phyloP scores from a whole-genome alignment of 2,329 filamentous ascomycete genomes.

The Exophiala xenobiotica region DNA sequence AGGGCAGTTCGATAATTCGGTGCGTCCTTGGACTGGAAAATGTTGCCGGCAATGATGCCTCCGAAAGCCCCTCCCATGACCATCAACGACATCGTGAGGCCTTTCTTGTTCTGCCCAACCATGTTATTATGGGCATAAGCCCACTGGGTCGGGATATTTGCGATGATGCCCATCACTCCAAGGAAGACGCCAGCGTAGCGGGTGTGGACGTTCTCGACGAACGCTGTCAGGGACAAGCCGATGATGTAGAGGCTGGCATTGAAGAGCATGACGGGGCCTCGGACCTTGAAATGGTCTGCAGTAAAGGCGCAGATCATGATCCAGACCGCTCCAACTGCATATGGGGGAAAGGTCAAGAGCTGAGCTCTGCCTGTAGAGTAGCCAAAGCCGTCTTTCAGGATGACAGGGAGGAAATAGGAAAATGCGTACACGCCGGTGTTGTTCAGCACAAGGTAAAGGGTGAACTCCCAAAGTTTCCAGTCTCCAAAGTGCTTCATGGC shows the following conservation, averaged over 20 bases:
- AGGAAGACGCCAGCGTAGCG: constrained; percentile 27
- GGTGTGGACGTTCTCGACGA: constrained; percentile 9
- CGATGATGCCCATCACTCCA: constrained; percentile 31
- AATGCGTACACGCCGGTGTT: constrained; percentile 33
- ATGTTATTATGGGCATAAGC: constrained; percentile 85
- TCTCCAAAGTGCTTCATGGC: constrained; percentile 35
- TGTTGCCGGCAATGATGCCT: constrained; percentile 3
- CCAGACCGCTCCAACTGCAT: constrained; percentile 38
- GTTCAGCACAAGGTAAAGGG: constrained; percentile 9
- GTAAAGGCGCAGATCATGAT: constrained; percentile 33
- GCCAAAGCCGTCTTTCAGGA: constrained; percentile 39
- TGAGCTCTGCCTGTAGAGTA: constrained; percentile 37
- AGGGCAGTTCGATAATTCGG: constrained; percentile 4
- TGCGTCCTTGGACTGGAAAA: constrained; percentile 5
- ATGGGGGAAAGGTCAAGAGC: constrained; percentile 36
- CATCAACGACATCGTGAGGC: not conserved
- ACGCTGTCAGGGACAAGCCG: constrained; percentile 26
- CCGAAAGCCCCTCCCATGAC: not conserved
- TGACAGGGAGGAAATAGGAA: constrained; percentile 41
- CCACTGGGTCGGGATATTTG: constrained; percentile 69
- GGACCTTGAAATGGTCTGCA: constrained; percentile 23
- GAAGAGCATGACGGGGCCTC: constrained; percentile 24
- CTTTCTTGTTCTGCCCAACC: constrained; percentile 32
- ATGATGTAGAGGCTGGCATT: constrained; percentile 19
- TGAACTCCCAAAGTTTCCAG: constrained; percentile 36